Conservation (phyloP, 306 rosid species). For the Acacia melanoxylon region DNA sequence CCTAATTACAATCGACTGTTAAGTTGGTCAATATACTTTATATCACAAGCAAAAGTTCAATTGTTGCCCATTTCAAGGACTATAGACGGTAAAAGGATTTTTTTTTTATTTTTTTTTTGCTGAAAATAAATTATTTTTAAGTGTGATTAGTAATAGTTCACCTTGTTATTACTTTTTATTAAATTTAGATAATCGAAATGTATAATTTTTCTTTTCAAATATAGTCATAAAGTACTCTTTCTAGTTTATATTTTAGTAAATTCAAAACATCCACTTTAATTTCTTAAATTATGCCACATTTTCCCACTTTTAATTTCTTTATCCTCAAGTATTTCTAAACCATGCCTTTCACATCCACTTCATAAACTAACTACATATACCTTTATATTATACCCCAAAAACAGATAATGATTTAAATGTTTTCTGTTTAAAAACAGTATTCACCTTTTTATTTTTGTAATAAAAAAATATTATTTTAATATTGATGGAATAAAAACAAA, state of each 20-base stretch:
- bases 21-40: no score
- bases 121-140: no score
- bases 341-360: not conserved
- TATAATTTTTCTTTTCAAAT: no score
- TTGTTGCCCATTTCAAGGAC: no score
- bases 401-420: not conserved
- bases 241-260: no score
- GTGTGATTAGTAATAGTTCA: no score
- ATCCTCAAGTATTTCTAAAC: slow-evolving; percentile 7
- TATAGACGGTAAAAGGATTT: no score
- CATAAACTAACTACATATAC: not conserved
- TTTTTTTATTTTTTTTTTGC: no score
- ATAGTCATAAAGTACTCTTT: no score
- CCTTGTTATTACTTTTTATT: no score
- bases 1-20: not conserved
- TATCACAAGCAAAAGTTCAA: no score
- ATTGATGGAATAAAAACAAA: not conserved
- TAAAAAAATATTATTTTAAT: not conserved
- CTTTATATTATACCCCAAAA: not conserved
- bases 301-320: slow-evolving; percentile 20
- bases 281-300: slow-evolving; percentile 2
- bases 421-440: not conserved
- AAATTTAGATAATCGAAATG: no score
- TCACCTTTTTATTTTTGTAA: not conserved
- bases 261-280: not conserved